These are phyloP conservation scores for Auriscalpium orientale DNA, from an alignment of 768 basidiomycete species.

Conservation along the genomic window DNA sequence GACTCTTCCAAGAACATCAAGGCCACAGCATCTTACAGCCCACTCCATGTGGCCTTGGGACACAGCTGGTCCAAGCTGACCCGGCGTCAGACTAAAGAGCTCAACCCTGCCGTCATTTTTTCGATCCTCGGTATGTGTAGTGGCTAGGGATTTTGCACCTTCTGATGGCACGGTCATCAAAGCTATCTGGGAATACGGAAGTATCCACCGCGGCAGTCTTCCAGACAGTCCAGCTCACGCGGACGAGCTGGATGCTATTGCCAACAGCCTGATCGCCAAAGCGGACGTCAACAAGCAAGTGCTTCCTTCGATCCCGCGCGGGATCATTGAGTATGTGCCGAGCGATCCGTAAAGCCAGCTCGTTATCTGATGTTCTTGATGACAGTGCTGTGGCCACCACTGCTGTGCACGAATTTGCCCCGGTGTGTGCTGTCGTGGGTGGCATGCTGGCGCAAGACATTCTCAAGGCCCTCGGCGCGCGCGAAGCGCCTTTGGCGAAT, in stretches of 20 bases:
- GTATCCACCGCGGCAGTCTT: constrained; percentile 43
- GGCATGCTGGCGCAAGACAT: constrained; percentile 95
- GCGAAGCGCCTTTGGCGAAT: constrained; percentile 91
- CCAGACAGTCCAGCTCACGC: constrained; percentile 43
- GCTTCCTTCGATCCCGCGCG: constrained; percentile 46
- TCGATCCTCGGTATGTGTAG: constrained; percentile 54
- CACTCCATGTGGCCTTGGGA: constrained; percentile 54
- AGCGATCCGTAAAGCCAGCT: neutral
- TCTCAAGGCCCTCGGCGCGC: constrained; percentile 80
- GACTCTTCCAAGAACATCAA: constrained; percentile 53
- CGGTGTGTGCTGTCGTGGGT: constrained; percentile 90
- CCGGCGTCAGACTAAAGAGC: constrained; percentile 71
- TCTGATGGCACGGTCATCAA: neutral
- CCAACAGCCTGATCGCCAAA: constrained; percentile 48
- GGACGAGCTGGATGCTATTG: constrained; percentile 55
- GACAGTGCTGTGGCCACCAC: constrained; percentile 59
- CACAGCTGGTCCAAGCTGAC: constrained; percentile 65
- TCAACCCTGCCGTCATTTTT: constrained; percentile 71
- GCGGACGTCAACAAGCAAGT: constrained; percentile 69
- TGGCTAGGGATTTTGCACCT: neutral
- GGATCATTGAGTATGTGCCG: constrained; percentile 52
- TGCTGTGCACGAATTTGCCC: constrained; percentile 82
- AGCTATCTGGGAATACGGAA: constrained; percentile 86
- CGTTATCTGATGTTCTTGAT: neutral
- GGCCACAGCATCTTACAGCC: constrained; percentile 53